These are phyloP conservation scores for Nakazawaea populi DNA, from an alignment of 805 yeast species.

Conservation along the genomic window DNA sequence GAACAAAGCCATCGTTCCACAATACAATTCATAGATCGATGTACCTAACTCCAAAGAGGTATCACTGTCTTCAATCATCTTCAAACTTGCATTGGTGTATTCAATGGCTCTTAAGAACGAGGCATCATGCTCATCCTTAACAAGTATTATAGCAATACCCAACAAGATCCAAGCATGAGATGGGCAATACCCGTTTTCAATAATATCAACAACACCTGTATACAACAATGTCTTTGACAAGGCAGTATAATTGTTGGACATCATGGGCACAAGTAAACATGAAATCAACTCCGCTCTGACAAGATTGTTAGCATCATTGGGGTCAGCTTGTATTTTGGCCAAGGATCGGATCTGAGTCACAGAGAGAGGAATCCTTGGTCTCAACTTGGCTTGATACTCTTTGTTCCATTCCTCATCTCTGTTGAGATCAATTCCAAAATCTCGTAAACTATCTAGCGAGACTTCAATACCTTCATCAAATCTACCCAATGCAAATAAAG, in stretches of 20 bases:
- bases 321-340: slow-evolving; percentile 16
- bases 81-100: slow-evolving; percentile 32
- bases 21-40: slow-evolving; percentile 35
- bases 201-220: slow-evolving; percentile 28
- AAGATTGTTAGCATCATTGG: slow-evolving; percentile 17
- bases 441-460: slow-evolving; percentile 29
- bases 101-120: slow-evolving; percentile 34
- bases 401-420: slow-evolving; percentile 21
- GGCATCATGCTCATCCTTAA: slow-evolving; percentile 21
- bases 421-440: slow-evolving; percentile 29
- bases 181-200: slow-evolving; percentile 34
- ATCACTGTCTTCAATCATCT: slow-evolving; percentile 28
- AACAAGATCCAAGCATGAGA: slow-evolving; percentile 33
- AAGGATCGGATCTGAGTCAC: slow-evolving; percentile 31
- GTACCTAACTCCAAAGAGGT: slow-evolving; percentile 30
- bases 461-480: slow-evolving; percentile 27
- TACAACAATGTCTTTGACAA: slow-evolving; percentile 27
- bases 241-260: slow-evolving; percentile 19
- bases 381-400: slow-evolving; percentile 17
- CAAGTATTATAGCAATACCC: slow-evolving; percentile 29
- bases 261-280: slow-evolving; percentile 30
- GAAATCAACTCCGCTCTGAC: slow-evolving; percentile 31
- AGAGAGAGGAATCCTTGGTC: slow-evolving; percentile 31
- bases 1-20: slow-evolving; percentile 33
- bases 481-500: slow-evolving; percentile 25